These are phyloP conservation scores for Kluyveromyces lactis DNA, from an alignment of 805 yeast species.

Conservation along the genomic window DNA sequence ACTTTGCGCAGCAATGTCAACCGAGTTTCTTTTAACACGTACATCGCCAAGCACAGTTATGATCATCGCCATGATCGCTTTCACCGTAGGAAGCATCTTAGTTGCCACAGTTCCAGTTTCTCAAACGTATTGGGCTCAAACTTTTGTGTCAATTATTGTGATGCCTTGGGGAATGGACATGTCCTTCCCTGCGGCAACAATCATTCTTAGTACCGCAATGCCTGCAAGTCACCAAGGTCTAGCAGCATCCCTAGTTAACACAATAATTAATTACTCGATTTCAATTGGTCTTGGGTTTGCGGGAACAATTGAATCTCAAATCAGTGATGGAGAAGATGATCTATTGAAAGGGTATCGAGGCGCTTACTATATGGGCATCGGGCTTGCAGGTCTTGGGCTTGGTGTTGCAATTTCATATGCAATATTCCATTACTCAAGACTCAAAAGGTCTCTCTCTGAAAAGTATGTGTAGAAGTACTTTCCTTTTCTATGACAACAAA, in stretches of 20 bases:
- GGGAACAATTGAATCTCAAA: constrained; percentile 42
- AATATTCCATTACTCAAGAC: no score
- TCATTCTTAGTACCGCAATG: constrained; percentile 43
- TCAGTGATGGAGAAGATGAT: constrained; percentile 17
- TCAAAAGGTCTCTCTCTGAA: no score
- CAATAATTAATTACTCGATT: constrained; percentile 57
- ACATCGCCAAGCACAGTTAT: constrained; percentile 39
- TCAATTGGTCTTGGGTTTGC: constrained; percentile 56
- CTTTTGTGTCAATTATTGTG: constrained; percentile 43
- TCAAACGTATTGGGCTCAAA: constrained; percentile 48
- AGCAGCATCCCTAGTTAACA: constrained; percentile 56
- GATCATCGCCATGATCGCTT: constrained; percentile 38
- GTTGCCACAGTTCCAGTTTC: constrained; percentile 43
- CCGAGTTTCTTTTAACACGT: constrained; percentile 35
- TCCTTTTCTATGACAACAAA: no score
- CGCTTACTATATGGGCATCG: constrained; percentile 53
- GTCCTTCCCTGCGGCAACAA: constrained; percentile 59
- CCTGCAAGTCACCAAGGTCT: constrained; percentile 56
- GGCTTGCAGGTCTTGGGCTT: constrained; percentile 44
- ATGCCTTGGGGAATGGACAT: constrained; percentile 62
- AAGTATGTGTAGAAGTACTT: no score
- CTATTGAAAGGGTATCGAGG: constrained; percentile 40
- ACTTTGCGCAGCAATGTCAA: constrained; percentile 39
- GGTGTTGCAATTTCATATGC: no score
- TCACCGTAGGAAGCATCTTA: constrained; percentile 39